phyloP scores from a whole-genome alignment of 2,329 filamentous ascomycete genomes.

The Phyllosticta citrichinensis region DNA sequence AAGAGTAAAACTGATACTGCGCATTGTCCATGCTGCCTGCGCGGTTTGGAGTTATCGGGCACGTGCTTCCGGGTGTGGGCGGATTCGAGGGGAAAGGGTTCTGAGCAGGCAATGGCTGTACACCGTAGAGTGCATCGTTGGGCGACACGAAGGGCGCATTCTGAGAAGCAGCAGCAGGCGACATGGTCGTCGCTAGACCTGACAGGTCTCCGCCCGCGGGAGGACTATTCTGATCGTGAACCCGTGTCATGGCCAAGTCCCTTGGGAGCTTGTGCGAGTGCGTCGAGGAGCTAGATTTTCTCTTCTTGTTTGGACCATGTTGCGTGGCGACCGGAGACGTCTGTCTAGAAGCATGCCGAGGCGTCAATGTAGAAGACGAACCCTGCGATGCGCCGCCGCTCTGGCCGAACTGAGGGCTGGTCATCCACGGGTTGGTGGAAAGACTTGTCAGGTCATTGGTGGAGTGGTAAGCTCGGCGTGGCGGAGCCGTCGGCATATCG shows the following conservation, averaged over 20 bases:
- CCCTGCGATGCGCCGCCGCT: conserved; percentile 18
- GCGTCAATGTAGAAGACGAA: conserved; percentile 41
- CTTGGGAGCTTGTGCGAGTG: conserved; percentile 53
- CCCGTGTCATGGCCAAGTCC: conserved; percentile 69
- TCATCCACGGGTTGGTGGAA: conserved; percentile 17
- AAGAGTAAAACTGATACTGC: conserved; percentile 47
- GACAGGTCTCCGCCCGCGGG: background rate
- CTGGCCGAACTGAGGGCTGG: background rate
- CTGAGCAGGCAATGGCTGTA: conserved; percentile 14
- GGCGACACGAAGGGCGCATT: conserved; percentile 18
- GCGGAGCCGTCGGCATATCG: conserved; percentile 31
- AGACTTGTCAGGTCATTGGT: conserved; percentile 53
- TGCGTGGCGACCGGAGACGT: conserved; percentile 55
- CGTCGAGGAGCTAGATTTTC: conserved; percentile 56
- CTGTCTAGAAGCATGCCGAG: conserved; percentile 60
- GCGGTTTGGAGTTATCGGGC: conserved; percentile 47
- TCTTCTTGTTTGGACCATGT: conserved; percentile 64
- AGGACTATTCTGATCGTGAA: conserved; percentile 45
- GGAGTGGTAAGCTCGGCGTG: conserved; percentile 45
- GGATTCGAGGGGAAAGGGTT: conserved; percentile 47
- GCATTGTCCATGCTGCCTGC: conserved; percentile 57
- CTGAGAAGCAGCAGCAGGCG: conserved; percentile 18
- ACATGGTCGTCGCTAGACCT: background rate
- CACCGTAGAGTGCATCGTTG: conserved; percentile 5
- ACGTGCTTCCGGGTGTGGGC: conserved; percentile 54